Evolutionary conservation across 2,329 filamentous ascomycete species (phyloP).

Genomic region (Fusarium sp.): DNA sequence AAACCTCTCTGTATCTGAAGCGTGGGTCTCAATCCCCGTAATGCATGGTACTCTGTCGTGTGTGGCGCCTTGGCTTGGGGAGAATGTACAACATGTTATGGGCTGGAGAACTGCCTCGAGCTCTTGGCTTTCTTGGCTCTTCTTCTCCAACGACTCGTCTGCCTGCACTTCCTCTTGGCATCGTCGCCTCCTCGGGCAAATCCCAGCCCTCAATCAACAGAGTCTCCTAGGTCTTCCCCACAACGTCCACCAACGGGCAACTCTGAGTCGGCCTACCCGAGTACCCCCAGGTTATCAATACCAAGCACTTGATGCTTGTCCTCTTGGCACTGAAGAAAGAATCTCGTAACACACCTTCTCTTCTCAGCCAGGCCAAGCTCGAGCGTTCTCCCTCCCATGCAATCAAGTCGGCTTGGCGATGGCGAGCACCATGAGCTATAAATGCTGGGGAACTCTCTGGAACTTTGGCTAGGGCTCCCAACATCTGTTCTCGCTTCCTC

Average conservation of each 20-base stretch:
- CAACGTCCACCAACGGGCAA: slow-evolving; percentile 23
- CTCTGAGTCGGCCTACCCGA: slow-evolving; percentile 32
- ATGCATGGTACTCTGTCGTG: slow-evolving; percentile 31
- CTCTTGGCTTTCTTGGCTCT: slow-evolving; percentile 38
- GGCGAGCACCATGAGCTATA: slow-evolving; percentile 27
- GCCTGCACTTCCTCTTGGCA: slow-evolving; percentile 35
- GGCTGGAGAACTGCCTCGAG: slow-evolving; percentile 29
- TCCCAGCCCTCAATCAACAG: slow-evolving; percentile 22
- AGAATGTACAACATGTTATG: slow-evolving; percentile 39
- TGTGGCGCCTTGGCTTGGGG: slow-evolving; percentile 37
- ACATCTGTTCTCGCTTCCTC: slow-evolving; percentile 8
- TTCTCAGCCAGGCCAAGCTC: slow-evolving; percentile 37
- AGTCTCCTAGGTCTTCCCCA: slow-evolving; percentile 23
- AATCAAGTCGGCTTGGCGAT: slow-evolving; percentile 33
- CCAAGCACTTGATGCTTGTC: slow-evolving; percentile 34
- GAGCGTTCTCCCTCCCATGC: slow-evolving; percentile 20
- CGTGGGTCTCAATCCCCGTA: slow-evolving; percentile 11
- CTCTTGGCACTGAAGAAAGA: slow-evolving; percentile 35
- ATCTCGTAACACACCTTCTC: slow-evolving; percentile 40
- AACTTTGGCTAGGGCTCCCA: background rate
- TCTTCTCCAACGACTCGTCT: slow-evolving; percentile 24
- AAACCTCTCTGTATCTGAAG: slow-evolving; percentile 10
- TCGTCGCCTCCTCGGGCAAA: slow-evolving; percentile 40
- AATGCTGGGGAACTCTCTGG: slow-evolving; percentile 19
- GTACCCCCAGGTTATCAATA: slow-evolving; percentile 21